Evolutionary conservation across 208 protist genomes (phyloP).

Genomic region (Angomonas deanei): DNA sequence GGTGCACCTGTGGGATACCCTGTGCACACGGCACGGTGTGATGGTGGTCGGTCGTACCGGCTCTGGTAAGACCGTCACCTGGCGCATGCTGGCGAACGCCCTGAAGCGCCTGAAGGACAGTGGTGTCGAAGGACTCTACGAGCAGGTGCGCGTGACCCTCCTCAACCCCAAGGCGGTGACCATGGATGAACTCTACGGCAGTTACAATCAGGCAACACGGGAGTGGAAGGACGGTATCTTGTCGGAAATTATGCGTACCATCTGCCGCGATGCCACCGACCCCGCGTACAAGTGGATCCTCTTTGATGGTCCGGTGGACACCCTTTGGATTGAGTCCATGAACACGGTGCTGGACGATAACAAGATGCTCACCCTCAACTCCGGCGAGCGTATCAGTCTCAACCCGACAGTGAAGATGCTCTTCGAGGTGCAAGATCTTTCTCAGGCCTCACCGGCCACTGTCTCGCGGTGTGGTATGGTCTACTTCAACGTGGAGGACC

Average conservation of each 20-base stretch:
- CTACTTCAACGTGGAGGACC: conserved; percentile 93
- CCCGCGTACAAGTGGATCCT: conserved; percentile 96
- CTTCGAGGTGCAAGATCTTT: conserved; percentile 98
- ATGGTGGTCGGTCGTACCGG: conserved; percentile 97
- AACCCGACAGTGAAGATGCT: conserved; percentile 94
- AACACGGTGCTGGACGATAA: conserved; percentile 99
- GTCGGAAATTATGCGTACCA: conserved; percentile 91
- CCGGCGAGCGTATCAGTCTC: conserved; percentile 96
- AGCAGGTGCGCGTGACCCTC: conserved; percentile 83
- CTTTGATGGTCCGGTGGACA: conserved; percentile 98
- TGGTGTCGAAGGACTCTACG: conserved; percentile 81
- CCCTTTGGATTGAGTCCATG: conserved; percentile 99
- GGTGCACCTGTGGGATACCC: conserved; percentile 96
- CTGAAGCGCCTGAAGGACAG: conserved; percentile 75
- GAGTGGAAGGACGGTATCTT: conserved; percentile 99
- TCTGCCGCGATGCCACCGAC: conserved; percentile 89
- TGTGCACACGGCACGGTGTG: conserved; percentile 95
- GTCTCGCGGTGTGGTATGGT: conserved; percentile 98
- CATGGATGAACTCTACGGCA: conserved; percentile 97
- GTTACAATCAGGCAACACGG: conserved; percentile 93
- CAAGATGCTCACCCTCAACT: conserved; percentile 98
- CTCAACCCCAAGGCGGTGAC: conserved; percentile 97
- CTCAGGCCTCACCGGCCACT: conserved; percentile 97
- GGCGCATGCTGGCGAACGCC: conserved; percentile 85
- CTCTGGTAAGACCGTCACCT: conserved; percentile 94